Conservation (phyloP, 148 eudicot genomes). For the Drosera capensis region DNA sequence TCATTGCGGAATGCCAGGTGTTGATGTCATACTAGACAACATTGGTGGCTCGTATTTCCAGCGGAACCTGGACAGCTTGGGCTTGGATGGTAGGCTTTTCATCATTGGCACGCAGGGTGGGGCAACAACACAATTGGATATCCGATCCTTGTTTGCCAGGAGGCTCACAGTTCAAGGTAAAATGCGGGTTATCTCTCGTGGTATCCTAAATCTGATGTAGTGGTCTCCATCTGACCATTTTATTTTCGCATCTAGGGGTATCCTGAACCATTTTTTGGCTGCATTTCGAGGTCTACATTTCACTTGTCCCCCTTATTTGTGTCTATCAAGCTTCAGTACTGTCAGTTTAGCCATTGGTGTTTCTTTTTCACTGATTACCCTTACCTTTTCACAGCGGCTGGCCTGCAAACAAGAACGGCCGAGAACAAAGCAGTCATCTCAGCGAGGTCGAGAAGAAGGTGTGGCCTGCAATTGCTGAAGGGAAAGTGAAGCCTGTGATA, state of each 20-base stretch:
- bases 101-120: slow-evolving; percentile 92
- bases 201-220: not conserved
- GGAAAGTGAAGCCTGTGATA: slow-evolving; percentile 61
- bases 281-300: too few relatives aligned
- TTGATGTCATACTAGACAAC: slow-evolving; percentile 81
- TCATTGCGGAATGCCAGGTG: slow-evolving; percentile 30
- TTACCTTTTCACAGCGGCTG: slow-evolving; percentile 88
- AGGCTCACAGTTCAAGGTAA: slow-evolving; percentile 92
- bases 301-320: not conserved
- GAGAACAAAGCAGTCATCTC: slow-evolving; percentile 69
- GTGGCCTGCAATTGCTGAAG: slow-evolving; percentile 74
- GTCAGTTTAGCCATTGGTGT: not conserved
- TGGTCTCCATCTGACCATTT: not conserved
- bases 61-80: slow-evolving; percentile 68
- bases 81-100: slow-evolving; percentile 86
- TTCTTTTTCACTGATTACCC: not conserved
- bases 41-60: slow-evolving; percentile 73
- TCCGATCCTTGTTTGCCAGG: slow-evolving; percentile 37
- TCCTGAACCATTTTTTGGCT: too few relatives aligned
- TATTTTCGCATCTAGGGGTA: not conserved
- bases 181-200: not conserved
- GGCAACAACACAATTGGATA: slow-evolving; percentile 39
- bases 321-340: not conserved
- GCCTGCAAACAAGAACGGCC: slow-evolving; percentile 44
- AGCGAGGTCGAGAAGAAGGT: slow-evolving; percentile 87